A percentile compares a stretch with the other conserved stretches of the same genome.
These are phyloP conservation scores for Annona squamosa DNA, from an alignment of 164 flowering plant genomes.

Conservation along the genomic window DNA sequence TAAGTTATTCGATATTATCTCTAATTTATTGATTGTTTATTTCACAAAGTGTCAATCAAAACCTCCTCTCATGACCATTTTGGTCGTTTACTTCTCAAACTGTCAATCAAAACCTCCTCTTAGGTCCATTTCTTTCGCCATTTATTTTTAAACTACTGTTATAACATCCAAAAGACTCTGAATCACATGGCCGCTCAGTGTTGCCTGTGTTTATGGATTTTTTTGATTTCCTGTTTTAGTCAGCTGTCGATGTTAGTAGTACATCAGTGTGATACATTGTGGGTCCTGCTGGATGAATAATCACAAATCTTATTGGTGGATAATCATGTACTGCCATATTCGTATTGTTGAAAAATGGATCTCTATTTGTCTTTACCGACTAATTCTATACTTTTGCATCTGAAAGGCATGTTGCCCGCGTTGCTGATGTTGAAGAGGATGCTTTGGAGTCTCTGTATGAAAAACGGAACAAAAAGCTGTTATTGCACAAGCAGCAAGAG, in stretches of 20 bases:
- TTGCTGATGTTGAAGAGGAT: conserved; percentile 68
- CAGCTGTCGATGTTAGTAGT: background rate
- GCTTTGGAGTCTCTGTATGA: conserved; percentile 64
- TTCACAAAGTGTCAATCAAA: too few species aligned
- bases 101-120: too few species aligned
- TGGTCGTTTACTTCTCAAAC: too few species aligned
- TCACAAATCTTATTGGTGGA: background rate
- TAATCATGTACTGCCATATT: background rate
- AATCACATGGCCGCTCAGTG: background rate
- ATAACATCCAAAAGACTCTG: too few species aligned
- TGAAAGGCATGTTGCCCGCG: conserved; percentile 74
- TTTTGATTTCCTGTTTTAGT: background rate
- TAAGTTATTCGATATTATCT: too few species aligned
- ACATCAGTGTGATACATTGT: background rate
- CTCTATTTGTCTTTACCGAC: background rate
- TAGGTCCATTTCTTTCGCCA: too few species aligned
- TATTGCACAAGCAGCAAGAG: conserved; percentile 28
- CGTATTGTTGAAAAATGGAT: background rate
- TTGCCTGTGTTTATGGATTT: background rate
- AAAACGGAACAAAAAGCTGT: conserved; percentile 36
- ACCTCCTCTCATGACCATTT: too few species aligned
- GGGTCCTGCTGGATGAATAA: background rate
- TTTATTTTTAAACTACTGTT: too few species aligned
- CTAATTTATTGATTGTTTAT: too few species aligned
- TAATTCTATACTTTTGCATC: background rate